Conservation (phyloP, 208 protist genomes). For the Phytomonas sp. region DNA sequence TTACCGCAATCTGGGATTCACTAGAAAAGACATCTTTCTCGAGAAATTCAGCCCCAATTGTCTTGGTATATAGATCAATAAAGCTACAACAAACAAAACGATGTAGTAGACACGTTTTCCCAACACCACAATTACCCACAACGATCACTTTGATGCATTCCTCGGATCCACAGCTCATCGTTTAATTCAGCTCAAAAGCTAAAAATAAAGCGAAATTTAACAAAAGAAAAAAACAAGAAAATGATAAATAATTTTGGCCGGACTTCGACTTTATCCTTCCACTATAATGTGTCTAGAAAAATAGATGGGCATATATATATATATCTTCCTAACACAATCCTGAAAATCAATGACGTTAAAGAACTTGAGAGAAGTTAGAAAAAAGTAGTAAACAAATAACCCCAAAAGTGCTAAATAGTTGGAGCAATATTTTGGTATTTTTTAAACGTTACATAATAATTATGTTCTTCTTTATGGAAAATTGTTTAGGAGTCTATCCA, state of each 20-base stretch:
- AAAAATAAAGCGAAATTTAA: not conserved
- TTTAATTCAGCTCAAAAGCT: not conserved
- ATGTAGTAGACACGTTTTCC: conserved; percentile 91
- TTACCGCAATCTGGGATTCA: conserved; percentile 48
- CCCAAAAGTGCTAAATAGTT: not conserved
- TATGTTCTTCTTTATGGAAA: not conserved
- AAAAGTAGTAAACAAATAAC: not conserved
- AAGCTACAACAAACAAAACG: conserved; percentile 90
- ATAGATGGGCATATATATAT: not conserved
- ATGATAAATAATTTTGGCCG: not conserved
- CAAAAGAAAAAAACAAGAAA: not conserved
- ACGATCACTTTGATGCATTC: conserved; percentile 92
- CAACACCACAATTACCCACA: conserved; percentile 91
- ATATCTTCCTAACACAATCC: not conserved
- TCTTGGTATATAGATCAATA: conserved; percentile 88
- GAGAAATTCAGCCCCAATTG: conserved; percentile 89
- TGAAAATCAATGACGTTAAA: not conserved
- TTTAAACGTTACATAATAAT: not conserved
- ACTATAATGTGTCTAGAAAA: not conserved
- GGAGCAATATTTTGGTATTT: not conserved
- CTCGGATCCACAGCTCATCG: conserved; percentile 14
- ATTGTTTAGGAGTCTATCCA: not conserved
- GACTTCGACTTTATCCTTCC: not conserved
- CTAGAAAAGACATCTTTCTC: conserved; percentile 84
- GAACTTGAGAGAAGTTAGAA: not conserved